Evolutionary conservation across 305 asterid genomes (phyloP).

Genomic region (Solanum chacoense): DNA sequence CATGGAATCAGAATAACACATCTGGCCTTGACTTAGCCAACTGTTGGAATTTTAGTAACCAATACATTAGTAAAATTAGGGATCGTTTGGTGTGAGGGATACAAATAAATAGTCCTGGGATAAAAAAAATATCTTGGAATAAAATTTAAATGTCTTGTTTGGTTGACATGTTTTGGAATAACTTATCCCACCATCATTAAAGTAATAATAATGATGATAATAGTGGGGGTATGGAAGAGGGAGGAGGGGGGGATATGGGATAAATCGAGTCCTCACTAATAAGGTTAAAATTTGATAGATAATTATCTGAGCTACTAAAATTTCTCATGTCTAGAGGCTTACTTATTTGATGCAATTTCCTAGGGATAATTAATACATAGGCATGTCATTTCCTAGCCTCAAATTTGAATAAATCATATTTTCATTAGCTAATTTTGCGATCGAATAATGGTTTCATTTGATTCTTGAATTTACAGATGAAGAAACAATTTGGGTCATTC

Average conservation of each 20-base stretch:
- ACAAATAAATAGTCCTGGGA: no score
- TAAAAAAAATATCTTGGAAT: background rate
- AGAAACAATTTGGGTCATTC: constrained; percentile 45
- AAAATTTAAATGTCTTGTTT: no score
- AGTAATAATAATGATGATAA: background rate
- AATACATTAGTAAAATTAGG: background rate
- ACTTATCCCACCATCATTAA: background rate
- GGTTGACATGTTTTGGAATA: no score
- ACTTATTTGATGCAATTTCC: background rate
- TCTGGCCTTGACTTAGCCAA: background rate
- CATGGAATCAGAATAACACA: constrained; percentile 10
- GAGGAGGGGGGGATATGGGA: background rate
- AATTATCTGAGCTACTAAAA: background rate
- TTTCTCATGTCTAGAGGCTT: background rate
- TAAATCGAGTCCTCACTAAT: background rate
- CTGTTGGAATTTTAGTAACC: background rate
- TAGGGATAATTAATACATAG: background rate
- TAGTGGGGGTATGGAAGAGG: background rate
- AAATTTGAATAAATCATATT: background rate
- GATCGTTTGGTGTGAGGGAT: no score
- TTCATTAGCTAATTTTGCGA: background rate
- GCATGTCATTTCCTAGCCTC: background rate
- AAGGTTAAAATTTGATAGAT: background rate
- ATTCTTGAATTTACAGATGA: constrained; percentile 24
- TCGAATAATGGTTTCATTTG: background rate